Base-by-base conservation (phyloP, 768 basidiomycete genomes). In the Phanerochaete sordida region DNA sequence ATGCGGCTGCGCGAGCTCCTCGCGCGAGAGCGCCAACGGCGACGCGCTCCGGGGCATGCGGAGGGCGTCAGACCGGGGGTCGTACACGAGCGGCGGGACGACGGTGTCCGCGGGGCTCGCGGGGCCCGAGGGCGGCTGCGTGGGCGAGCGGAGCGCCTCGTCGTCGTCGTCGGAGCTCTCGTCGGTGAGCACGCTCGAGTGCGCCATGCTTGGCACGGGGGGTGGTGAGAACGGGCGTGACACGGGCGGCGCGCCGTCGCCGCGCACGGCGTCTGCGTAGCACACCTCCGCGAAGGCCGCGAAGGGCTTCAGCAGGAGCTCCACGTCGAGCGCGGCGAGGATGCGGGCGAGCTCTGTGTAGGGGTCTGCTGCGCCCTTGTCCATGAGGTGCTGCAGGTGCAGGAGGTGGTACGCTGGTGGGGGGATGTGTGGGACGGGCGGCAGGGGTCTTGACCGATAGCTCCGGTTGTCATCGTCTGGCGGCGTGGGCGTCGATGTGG, bases 271-370 rank as follows among this genome's bases (percentile, higher is more conserved):
- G 47, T 70, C 71, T 13, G 73, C 64, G 58, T 77, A 80, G 61
- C 79, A 80, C 1, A 76, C 56, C 51, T 79, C 79, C 3, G 76
- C 75, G 62, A 78, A 80, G 26, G 77, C 71, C 26, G 77, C 75
- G 2, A 71, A 65, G 11, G 79, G 79, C 0, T 73, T 71, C 30
- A 73, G 65, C 12, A 80, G 72, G 0, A 79, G 74, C 60, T 77
- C 74, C 23, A 78, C 70, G 65, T 80, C 79, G 37, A 80, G 74
- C 39, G 71, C 70, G 59, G 77, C 69, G 23, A 80, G 72, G 62
- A 77, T 77, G 7, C 73, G 64, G 9, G 72, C 69, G 66, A 60
- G 59, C 7, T 45, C 47, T 4, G 43, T 12, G 46, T 60, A 56
- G 4, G 54, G 59, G 24, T 60, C 59, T 11, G 24, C 47, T 8